Base-by-base conservation (phyloP, 768 basidiomycete genomes). In the Phlegmacium glaucopus region DNA sequence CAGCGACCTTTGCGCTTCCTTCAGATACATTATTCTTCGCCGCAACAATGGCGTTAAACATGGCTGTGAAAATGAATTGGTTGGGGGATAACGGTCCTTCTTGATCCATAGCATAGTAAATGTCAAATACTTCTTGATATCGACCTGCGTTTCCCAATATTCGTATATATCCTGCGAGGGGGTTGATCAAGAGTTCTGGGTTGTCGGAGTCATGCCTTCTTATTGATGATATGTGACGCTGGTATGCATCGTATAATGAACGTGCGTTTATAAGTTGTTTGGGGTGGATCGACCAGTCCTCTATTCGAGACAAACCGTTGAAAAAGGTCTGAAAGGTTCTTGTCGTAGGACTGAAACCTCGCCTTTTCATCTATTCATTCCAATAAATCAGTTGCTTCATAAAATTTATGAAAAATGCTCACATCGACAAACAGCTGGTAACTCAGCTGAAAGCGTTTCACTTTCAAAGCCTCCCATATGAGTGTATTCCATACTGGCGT, bases 401-500 rank as follows among this genome's bases (percentile, higher is more conserved):
- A 17, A 34, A 34, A 25, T 50, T 47, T 30, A 37, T 28, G 26
- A 30, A 54, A 22, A 17, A n/a, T 29, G 61, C 71, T 44, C 51
- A 91, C 90, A 50, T 93, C 88, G 37, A 70, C 67, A 61, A 78
- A 92, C 27, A 92, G 67, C n/a, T 74, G 61, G 52, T 82, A 87
- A 0, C 78, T 79, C 27, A 86, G 64, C 30, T 81, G 75, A 58
- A 72, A 85, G 36, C 76, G 75, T 49, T 74, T 65, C 13, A 66
- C 77, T 34, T 79, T 74, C 70, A 87, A 68, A 40, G 77, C 76
- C 44, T 82, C 75, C 69, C 76, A 79, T 32, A 93, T 83, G 55
- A 92, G 61, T 3, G 83, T 87, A 53, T 90, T 90, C 90, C 90
- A 93, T 6, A 85, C 82, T 9, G 76, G 72, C 1, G 78, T 70